Evolutionary conservation across 176 grass and related monocot genomes (phyloP).

Genomic region (Triticum timopheevii): DNA sequence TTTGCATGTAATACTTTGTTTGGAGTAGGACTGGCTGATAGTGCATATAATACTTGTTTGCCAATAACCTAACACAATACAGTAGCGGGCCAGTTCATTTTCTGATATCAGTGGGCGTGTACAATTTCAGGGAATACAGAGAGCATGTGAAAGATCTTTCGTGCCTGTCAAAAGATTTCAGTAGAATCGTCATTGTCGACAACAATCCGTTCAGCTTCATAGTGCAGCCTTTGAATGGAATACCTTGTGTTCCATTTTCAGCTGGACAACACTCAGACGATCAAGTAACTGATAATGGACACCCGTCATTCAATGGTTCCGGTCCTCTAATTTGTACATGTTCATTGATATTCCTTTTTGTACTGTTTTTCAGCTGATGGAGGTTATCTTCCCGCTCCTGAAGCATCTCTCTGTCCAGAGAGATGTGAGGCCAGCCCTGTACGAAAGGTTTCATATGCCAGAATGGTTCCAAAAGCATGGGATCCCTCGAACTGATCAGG

Average conservation of each 20-base stretch:
- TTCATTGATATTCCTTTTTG: conserved; percentile 22
- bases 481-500: conserved; percentile 59
- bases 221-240: conserved; percentile 91
- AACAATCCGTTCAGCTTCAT: conserved; percentile 99
- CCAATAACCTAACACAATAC: neutral
- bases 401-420: conserved; percentile 78
- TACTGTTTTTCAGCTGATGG: conserved; percentile 77
- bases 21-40: neutral
- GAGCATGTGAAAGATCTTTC: conserved; percentile 99
- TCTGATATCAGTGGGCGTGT: conserved; percentile 16
- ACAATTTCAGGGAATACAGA: conserved; percentile 76
- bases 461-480: conserved; percentile 98
- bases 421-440: conserved; percentile 78
- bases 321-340: neutral
- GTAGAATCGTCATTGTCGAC: conserved; percentile 79
- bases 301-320: neutral
- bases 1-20: neutral
- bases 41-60: neutral
- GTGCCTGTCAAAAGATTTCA: conserved; percentile 73
- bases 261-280: conserved; percentile 75
- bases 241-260: conserved; percentile 97
- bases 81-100: neutral
- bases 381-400: conserved; percentile 88
- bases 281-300: conserved; percentile 56
- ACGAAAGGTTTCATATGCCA: conserved; percentile 98